These are phyloP conservation scores for Atkinsonella texensis DNA, from an alignment of 2,329 filamentous ascomycete genomes.

Conservation along the genomic window DNA sequence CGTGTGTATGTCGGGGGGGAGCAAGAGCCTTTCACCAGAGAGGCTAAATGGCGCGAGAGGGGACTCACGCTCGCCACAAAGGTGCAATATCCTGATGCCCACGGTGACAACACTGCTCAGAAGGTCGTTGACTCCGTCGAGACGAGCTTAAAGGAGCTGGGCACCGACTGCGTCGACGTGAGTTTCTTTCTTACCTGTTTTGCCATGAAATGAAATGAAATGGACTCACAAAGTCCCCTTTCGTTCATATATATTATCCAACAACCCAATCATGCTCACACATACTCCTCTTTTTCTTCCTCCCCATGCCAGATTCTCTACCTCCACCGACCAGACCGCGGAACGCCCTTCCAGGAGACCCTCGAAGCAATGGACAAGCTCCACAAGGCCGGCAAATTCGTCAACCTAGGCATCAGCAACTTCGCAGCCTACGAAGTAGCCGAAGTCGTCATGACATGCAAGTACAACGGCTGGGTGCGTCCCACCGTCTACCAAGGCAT, in stretches of 20 bases:
- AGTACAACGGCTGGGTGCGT: slow-evolving; percentile 67
- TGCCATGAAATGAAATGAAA: too few relatives aligned
- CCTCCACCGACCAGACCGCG: slow-evolving; percentile 37
- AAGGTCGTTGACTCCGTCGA: slow-evolving; percentile 55
- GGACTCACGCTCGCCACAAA: slow-evolving; percentile 73
- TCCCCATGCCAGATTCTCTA: slow-evolving; percentile 21
- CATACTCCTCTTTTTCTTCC: too few relatives aligned
- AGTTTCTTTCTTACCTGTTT: slow-evolving; percentile 13
- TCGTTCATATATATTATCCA: too few relatives aligned
- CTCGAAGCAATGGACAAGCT: slow-evolving; percentile 66
- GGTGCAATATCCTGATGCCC: slow-evolving; percentile 44
- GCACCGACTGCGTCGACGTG: slow-evolving; percentile 59
- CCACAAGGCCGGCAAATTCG: slow-evolving; percentile 78
- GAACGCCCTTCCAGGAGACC: slow-evolving; percentile 66
- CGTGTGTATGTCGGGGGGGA: slow-evolving; percentile 57
- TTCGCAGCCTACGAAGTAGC: slow-evolving; percentile 82
- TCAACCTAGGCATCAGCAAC: slow-evolving; percentile 68
- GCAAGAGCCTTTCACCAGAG: slow-evolving; percentile 68
- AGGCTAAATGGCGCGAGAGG: slow-evolving; percentile 67
- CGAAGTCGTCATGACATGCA: slow-evolving; percentile 69
- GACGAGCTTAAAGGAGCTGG: slow-evolving; percentile 57
- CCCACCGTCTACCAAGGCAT: slow-evolving; percentile 81
- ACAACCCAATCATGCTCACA: too few relatives aligned
- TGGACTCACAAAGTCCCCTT: too few relatives aligned
- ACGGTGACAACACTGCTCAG: slow-evolving; percentile 31